Evolutionary conservation across 1,139 yeast genomes (phyloP).

Genomic region (Insectozyma bohioensis): DNA sequence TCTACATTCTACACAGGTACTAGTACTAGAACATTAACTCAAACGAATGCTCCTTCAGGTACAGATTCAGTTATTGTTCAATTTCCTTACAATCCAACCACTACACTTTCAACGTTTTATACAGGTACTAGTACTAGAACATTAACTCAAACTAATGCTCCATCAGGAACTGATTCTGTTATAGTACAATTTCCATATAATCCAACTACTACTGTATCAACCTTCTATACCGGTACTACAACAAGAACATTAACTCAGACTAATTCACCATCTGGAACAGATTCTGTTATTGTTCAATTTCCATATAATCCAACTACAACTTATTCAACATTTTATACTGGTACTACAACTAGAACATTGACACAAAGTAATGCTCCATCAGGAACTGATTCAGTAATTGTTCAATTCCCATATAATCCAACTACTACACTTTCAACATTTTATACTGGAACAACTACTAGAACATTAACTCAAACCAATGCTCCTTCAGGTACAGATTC

Average conservation of each 20-base stretch:
- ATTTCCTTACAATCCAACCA: conserved; percentile 15
- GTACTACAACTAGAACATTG: conserved; percentile 11
- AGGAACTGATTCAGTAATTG: conserved; percentile 15
- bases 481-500: conserved; percentile 16
- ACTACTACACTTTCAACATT: conserved; percentile 14
- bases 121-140: conserved; percentile 7
- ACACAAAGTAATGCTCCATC: conserved; percentile 12
- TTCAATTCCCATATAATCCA: conserved; percentile 16
- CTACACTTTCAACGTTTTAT: conserved; percentile 7
- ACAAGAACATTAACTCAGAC: conserved; percentile 11
- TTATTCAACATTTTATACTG: conserved; percentile 16
- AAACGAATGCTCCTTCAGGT: conserved; percentile 11
- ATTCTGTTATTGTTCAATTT: conserved; percentile 18
- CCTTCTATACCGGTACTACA: conserved; percentile 12
- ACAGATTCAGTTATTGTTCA: conserved; percentile 21
- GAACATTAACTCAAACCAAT: conserved; percentile 11
- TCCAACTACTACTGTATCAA: conserved; percentile 13
- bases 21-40: conserved; percentile 9
- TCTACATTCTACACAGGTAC: too few species aligned
- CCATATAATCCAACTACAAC: conserved; percentile 17
- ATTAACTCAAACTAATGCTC: conserved; percentile 3
- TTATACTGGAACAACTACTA: too few species aligned
- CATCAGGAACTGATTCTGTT: conserved; percentile 17
- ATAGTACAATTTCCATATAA: conserved; percentile 18
- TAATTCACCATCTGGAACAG: conserved; percentile 14